Evolutionary conservation across 164 flowering plant genomes (phyloP).

Genomic region (Piper betle): DNA sequence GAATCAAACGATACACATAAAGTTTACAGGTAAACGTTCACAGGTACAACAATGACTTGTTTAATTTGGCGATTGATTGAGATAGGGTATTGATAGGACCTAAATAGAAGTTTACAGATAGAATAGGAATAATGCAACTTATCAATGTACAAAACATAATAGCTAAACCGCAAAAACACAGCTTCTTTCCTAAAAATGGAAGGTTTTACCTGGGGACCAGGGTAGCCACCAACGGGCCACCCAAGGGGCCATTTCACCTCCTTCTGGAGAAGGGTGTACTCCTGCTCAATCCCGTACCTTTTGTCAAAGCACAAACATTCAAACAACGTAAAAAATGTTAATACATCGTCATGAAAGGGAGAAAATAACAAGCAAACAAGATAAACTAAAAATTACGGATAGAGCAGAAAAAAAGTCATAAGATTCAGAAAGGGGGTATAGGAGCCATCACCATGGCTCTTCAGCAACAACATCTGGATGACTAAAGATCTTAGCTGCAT

Average conservation of each 20-base stretch:
- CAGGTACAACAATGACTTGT: too few species aligned
- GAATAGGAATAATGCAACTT: too few species aligned
- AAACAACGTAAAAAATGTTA: neutral
- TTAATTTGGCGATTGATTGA: too few species aligned
- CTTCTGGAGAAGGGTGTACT: slow-evolving; percentile 40
- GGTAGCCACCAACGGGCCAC: slow-evolving; percentile 48
- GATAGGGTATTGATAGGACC: too few species aligned
- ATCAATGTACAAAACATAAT: too few species aligned
- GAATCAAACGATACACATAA: too few species aligned
- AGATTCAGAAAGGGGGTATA: neutral
- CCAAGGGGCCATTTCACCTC: slow-evolving; percentile 46
- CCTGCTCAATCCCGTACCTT: slow-evolving; percentile 50
- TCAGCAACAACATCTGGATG: slow-evolving; percentile 37
- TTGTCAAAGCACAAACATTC: neutral
- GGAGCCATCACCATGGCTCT: slow-evolving; percentile 29
- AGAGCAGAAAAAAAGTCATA: too few species aligned
- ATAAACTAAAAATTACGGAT: too few species aligned
- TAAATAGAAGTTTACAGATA: too few species aligned
- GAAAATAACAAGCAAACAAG: neutral
- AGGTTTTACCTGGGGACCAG: slow-evolving; percentile 43
- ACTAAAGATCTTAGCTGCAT: slow-evolving; percentile 41
- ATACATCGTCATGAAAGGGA: neutral
- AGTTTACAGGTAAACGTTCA: too few species aligned
- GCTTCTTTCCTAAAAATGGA: neutral
- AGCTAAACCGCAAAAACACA: neutral